phyloP scores from a whole-genome alignment of 2,329 filamentous ascomycete species.

The Phyllosticta citriasiana region DNA sequence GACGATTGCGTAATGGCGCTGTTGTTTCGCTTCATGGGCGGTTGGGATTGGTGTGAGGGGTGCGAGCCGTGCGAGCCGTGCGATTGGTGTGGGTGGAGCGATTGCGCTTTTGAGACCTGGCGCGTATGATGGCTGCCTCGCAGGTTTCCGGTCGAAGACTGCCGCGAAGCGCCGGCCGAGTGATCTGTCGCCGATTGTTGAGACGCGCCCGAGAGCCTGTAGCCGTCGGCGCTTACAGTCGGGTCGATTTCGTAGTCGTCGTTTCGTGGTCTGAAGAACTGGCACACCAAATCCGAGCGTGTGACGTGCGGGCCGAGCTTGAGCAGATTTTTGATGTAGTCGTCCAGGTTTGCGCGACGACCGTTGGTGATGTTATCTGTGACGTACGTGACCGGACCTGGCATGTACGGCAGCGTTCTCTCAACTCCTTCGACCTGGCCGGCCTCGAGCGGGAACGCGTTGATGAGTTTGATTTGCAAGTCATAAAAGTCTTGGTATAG shows the following conservation, averaged over 20 bases:
- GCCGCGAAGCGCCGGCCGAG: slow-evolving; percentile 26
- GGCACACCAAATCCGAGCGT: slow-evolving; percentile 70
- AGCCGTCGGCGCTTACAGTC: slow-evolving; percentile 55
- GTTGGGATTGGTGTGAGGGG: slow-evolving; percentile 14
- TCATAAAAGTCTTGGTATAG: slow-evolving; percentile 99
- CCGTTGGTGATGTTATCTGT: slow-evolving; percentile 97
- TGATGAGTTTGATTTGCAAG: slow-evolving; percentile 90
- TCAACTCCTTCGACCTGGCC: slow-evolving; percentile 68
- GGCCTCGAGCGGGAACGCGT: slow-evolving; percentile 83
- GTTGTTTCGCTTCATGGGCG: slow-evolving; percentile 28
- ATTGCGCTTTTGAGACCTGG: slow-evolving; percentile 26
- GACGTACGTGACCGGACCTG: slow-evolving; percentile 91
- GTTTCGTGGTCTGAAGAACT: slow-evolving; percentile 82
- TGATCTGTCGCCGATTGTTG: slow-evolving; percentile 26
- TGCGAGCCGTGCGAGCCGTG: background rate
- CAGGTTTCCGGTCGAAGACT: slow-evolving; percentile 23
- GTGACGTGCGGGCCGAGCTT: slow-evolving; percentile 76
- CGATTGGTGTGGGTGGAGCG: slow-evolving; percentile 10
- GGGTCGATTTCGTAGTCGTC: slow-evolving; percentile 90
- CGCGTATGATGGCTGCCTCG: slow-evolving; percentile 16
- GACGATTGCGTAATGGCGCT: slow-evolving; percentile 24
- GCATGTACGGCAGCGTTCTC: slow-evolving; percentile 91
- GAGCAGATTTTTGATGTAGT: slow-evolving; percentile 88
- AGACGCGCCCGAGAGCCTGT: slow-evolving; percentile 56
- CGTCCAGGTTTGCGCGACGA: slow-evolving; percentile 81